phyloP scores from a whole-genome alignment of 257 asterid genomes.

The Ophiorrhiza pumila region DNA sequence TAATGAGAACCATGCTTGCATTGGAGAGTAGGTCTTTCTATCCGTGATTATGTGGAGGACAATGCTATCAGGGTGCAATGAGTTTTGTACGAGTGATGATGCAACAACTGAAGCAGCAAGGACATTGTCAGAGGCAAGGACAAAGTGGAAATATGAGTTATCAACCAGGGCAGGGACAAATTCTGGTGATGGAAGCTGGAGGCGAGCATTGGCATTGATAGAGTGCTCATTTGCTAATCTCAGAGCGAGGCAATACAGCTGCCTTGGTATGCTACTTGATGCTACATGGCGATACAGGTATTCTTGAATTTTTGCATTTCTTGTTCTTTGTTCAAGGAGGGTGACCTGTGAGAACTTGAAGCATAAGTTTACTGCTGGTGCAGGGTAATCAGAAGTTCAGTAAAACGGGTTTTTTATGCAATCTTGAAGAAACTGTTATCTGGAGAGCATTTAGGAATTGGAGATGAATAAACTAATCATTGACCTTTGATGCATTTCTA shows the following conservation, averaged over 20 bases:
- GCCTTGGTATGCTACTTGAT: slow-evolving; percentile 95
- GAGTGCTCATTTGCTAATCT: slow-evolving; percentile 87
- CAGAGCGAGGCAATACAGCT: slow-evolving; percentile 84
- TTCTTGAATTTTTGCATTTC: slow-evolving; percentile 91
- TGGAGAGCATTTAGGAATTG: background rate
- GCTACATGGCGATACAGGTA: slow-evolving; percentile 97
- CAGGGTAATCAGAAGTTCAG: background rate
- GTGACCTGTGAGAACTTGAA: slow-evolving; percentile 45
- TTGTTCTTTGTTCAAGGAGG: slow-evolving; percentile 74
- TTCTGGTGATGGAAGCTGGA: slow-evolving; percentile 86
- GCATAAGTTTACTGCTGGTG: background rate
- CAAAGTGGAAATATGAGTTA: slow-evolving; percentile 76
- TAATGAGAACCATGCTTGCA: slow-evolving; percentile 98
- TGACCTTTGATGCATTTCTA: background rate
- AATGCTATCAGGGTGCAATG: slow-evolving; percentile 58
- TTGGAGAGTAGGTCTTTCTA: slow-evolving; percentile 75
- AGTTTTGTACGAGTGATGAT: slow-evolving; percentile 65
- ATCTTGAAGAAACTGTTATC: background rate
- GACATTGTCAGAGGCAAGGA: slow-evolving; percentile 90
- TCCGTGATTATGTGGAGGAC: slow-evolving; percentile 88
- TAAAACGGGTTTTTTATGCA: background rate
- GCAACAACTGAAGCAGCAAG: slow-evolving; percentile 96
- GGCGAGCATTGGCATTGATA: slow-evolving; percentile 78
- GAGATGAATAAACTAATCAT: background rate
- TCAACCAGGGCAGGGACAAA: slow-evolving; percentile 82